Evolutionary conservation across 768 basidiomycete species (phyloP).

Genomic region (Epithele typhae): DNA sequence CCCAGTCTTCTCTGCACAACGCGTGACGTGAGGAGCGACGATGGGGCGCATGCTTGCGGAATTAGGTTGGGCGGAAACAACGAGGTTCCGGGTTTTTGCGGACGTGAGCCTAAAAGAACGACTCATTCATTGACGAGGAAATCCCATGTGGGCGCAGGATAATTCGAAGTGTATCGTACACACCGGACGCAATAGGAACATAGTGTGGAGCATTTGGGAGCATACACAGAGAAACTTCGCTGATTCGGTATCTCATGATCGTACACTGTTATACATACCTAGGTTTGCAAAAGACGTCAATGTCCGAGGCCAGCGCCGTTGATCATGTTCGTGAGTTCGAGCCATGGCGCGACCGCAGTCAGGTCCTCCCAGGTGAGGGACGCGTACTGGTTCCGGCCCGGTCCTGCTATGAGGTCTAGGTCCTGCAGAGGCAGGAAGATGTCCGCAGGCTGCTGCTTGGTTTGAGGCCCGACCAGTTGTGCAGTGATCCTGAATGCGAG

Average conservation of each 20-base stretch:
- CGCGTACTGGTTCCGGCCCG: conserved; percentile 55
- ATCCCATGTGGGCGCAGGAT: too few species aligned
- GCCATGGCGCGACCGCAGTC: conserved; percentile 73
- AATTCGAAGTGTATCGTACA: conserved; percentile 1
- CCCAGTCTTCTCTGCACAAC: too few species aligned
- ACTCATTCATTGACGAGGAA: too few species aligned
- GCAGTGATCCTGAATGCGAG: conserved; percentile 48
- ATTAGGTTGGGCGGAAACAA: too few species aligned
- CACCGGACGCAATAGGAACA: conserved; percentile 4
- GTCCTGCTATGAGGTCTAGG: conserved; percentile 41
- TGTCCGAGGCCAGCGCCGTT: conserved; percentile 71
- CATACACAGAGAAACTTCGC: background rate
- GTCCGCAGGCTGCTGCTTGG: conserved; percentile 34
- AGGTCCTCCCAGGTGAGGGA: conserved; percentile 72
- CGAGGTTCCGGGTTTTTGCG: too few species aligned
- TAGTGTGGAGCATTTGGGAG: too few species aligned
- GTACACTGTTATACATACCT: background rate
- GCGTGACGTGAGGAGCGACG: too few species aligned
- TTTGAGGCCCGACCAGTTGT: conserved; percentile 48
- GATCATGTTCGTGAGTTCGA: conserved; percentile 63
- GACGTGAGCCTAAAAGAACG: too few species aligned
- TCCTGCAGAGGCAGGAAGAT: conserved; percentile 37
- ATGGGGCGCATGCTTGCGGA: too few species aligned
- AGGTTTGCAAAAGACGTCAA: background rate
- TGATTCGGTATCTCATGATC: background rate